Evolutionary conservation across 768 basidiomycete species (phyloP), one percentile per base, ranked within the genome.

Genomic region (Agaricus blazei): DNA sequence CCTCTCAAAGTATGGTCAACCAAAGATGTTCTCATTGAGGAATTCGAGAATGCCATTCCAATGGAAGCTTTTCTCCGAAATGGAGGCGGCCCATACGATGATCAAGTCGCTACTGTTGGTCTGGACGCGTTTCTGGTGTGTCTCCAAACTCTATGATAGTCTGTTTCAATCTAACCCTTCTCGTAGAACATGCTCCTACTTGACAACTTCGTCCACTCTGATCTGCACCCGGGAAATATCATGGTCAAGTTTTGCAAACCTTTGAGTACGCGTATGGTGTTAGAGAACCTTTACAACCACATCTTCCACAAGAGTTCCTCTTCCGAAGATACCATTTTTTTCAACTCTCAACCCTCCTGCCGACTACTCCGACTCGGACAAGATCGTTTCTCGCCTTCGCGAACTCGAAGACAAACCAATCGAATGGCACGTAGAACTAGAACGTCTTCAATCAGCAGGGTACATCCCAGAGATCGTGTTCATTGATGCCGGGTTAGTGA

Each of bases 211-310:
- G 93, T 96, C 9, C 97, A 98, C 67, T 79, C 90, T 3, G 91
- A 93, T 65, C 80, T 93, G 23, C 91, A 92, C 67, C 89, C 91
- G 2, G 96, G 96, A 29, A 98, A 98, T 68, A 95, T 98, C 70
- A 90, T 97, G 87, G 84, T 99, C 75, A 97, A 96, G 67, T 98
- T 98, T 74, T 87, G 84, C 65, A 91, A 90, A 67, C 93, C 93
- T 0, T 82, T 88, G 8, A 80, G 83, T 0, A 88, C 91, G 0
- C 70, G 75, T 43, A 76, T 83, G 62, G 73, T 91, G 45, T 69
- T 92, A 41, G 70, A 75, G 59, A 83, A 81, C 60, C 70, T 93
- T 49, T 81, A 83, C 62, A 67, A 74, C 58, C 72, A 78, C 47
- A 62, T 85, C 57, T 80, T 86, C 70, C 68, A 69, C 55, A 67